Conservation (phyloP, 2,329 filamentous ascomycete species). For the Colletotrichum chlorophyti region DNA sequence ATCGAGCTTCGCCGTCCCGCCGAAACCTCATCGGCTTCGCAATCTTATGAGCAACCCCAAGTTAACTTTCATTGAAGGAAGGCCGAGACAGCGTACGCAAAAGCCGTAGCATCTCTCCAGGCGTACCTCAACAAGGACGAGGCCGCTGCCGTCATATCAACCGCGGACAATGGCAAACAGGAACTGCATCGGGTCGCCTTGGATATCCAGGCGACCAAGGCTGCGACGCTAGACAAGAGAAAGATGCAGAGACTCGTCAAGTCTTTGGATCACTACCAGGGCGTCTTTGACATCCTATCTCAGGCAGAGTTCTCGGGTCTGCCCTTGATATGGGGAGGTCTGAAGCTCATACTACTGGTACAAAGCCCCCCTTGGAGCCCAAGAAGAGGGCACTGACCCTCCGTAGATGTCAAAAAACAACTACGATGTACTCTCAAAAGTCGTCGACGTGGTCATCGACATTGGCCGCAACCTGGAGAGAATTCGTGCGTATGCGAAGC, state of each 20-base stretch:
- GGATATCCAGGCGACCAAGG: slow-evolving; percentile 22
- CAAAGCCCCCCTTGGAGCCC: neutral
- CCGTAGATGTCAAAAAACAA: slow-evolving; percentile 34
- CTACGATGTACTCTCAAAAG: slow-evolving; percentile 31
- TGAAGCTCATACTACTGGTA: slow-evolving; percentile 30
- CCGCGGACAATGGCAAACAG: slow-evolving; percentile 15
- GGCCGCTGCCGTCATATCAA: slow-evolving; percentile 17
- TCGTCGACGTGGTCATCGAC: slow-evolving; percentile 35
- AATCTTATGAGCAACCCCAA: too few relatives aligned
- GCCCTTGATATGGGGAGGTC: slow-evolving; percentile 34
- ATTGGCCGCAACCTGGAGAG: slow-evolving; percentile 34
- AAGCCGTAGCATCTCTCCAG: slow-evolving; percentile 31
- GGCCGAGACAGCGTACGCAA: slow-evolving; percentile 30
- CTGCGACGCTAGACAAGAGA: slow-evolving; percentile 21
- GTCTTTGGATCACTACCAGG: slow-evolving; percentile 32
- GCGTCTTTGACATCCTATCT: slow-evolving; percentile 36
- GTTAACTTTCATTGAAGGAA: slow-evolving; percentile 22
- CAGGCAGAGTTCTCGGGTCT: slow-evolving; percentile 34
- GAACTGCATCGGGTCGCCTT: slow-evolving; percentile 30
- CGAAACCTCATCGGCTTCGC: neutral
- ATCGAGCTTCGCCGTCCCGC: neutral
- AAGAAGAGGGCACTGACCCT: neutral
- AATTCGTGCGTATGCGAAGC: slow-evolving; percentile 31
- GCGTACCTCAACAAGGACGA: slow-evolving; percentile 31
- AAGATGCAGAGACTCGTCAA: slow-evolving; percentile 32